These are phyloP conservation scores for Talaromyces sp. DNA, from an alignment of 2,329 filamentous ascomycete species.

Conservation along the genomic window DNA sequence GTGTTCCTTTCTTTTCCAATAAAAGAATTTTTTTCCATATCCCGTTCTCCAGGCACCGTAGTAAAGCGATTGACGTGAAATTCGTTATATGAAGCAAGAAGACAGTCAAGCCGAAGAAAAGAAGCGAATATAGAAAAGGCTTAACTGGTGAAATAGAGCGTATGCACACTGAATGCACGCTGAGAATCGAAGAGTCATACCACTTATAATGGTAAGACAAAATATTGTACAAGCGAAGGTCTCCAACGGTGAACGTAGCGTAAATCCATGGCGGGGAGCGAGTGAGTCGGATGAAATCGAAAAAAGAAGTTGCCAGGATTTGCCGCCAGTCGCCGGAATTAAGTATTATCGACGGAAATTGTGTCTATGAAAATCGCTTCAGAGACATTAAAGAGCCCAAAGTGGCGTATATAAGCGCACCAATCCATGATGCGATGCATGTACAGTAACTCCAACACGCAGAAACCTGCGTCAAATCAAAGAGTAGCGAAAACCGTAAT, in stretches of 20 bases:
- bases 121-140: slow-evolving; percentile 25
- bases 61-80: slow-evolving; percentile 43
- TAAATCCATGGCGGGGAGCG: slow-evolving; percentile 11
- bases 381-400: slow-evolving; percentile 18
- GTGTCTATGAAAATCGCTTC: slow-evolving; percentile 20
- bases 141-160: slow-evolving; percentile 33
- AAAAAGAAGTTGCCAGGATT: slow-evolving; percentile 20
- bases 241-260: slow-evolving; percentile 27
- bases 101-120: slow-evolving; percentile 18
- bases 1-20: slow-evolving; percentile 30
- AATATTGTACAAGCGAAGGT: slow-evolving; percentile 41
- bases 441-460: slow-evolving; percentile 32
- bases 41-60: slow-evolving; percentile 36
- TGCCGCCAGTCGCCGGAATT: slow-evolving; percentile 35
- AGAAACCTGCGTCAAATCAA: slow-evolving; percentile 22
- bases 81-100: slow-evolving; percentile 31
- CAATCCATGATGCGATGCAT: slow-evolving; percentile 34
- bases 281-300: slow-evolving; percentile 8
- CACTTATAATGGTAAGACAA: slow-evolving; percentile 18
- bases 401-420: slow-evolving; percentile 22
- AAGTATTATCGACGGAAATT: slow-evolving; percentile 41
- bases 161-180: slow-evolving; percentile 30
- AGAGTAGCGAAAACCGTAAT: slow-evolving; percentile 23
- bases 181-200: slow-evolving; percentile 30
- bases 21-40: slow-evolving; percentile 31